phyloP scores from a whole-genome alignment of 179 eudicot genomes.

The Heliamphora pulchella region DNA sequence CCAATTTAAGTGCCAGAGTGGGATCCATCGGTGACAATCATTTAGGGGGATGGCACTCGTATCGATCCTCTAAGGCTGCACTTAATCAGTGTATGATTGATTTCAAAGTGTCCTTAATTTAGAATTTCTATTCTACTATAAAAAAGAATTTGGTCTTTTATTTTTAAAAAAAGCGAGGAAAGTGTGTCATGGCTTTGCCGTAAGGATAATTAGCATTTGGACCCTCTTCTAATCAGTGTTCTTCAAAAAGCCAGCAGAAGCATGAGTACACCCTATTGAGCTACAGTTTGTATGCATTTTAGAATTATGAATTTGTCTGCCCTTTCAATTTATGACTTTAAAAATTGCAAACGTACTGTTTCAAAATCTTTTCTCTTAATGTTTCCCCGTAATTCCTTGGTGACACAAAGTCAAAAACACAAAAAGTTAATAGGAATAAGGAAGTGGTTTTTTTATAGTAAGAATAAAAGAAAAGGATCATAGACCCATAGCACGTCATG shows the following conservation, averaged over 20 bases:
- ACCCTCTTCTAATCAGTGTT: not conserved
- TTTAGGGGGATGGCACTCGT: constrained; percentile 96
- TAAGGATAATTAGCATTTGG: not conserved
- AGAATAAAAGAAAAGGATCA: too few relatives aligned
- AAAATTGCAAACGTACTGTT: not conserved
- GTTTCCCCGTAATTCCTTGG: not conserved
- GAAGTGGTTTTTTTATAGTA: too few relatives aligned
- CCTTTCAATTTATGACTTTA: not conserved
- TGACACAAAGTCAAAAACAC: not conserved
- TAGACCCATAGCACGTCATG: not conserved
- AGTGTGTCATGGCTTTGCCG: not conserved
- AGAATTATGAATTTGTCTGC: not conserved
- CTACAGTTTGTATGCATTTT: not conserved
- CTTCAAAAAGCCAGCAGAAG: not conserved
- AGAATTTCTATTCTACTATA: not conserved
- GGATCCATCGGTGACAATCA: constrained; percentile 90
- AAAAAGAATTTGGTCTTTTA: not conserved
- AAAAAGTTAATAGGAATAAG: too few relatives aligned
- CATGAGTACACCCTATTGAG: not conserved
- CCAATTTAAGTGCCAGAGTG: constrained; percentile 90
- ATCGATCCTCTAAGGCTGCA: constrained; percentile 87
- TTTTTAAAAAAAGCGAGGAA: not conserved
- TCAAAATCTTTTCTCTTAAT: too few relatives aligned
- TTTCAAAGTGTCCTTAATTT: not conserved
- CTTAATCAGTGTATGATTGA: constrained; percentile 74